Evolutionary conservation across 176 grass and related monocot species (phyloP), one percentile per base, ranked within the genome.

Genomic region (Bromus sterilis): DNA sequence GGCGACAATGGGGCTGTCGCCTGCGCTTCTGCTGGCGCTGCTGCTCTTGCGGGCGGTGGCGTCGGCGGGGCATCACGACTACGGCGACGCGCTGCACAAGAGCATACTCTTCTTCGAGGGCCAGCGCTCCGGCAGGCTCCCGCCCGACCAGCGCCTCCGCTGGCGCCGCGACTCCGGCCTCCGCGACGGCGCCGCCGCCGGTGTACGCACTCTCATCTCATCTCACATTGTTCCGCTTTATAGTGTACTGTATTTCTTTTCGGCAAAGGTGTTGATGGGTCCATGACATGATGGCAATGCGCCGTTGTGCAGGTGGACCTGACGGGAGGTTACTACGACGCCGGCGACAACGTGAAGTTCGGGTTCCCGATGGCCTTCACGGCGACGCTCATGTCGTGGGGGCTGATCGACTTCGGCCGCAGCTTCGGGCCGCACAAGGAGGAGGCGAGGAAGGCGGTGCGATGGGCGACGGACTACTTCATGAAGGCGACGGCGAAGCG

Each of bases 291-390:
- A n/a, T n/a, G 7, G 40, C 56, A 48, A 40, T 55, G 56, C 33
- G 18, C n/a, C 21, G 12, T 10, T 28, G 75, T 80, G 86, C 76
- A 89, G 76, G 91, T 92, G 35, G 89, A 95, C 82, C 85, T 97
- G 79, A 87, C 86, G 3, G 94, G 94, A 35, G 94, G 94, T 32
- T 97, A 97, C 83, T 97, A 97, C 82, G 94, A 97, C 73, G 94
- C 94, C 3, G 94, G 94, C 46, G 94, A 97, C 92, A 97, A 97
- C 83, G 88, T 97, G 25, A 97, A 94, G 92, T 97, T 97, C 83
- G 94, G 94, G 0, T 97, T 97, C 80, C 94, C 94, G 3, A 97
- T 97, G 94, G 94, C 94, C 34, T 97, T 97, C 92, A 97, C 94
- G 3, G 77, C 94, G 24, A 97, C 94, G 20, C 89, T 97, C 14